These are phyloP conservation scores for Botrytis galanthina DNA, from an alignment of 2,329 filamentous ascomycete species.

Conservation along the genomic window DNA sequence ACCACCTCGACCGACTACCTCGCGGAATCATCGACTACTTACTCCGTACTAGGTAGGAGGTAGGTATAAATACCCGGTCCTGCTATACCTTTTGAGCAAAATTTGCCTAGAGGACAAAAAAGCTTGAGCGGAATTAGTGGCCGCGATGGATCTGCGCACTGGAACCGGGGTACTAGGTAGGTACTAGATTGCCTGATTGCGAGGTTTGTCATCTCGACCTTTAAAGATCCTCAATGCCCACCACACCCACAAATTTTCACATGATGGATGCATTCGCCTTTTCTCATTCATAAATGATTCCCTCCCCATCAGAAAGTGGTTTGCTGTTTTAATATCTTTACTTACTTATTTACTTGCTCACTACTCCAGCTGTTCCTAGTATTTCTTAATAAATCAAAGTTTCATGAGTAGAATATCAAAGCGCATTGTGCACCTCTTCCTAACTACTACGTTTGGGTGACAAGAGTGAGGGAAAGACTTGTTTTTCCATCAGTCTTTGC, in stretches of 20 bases:
- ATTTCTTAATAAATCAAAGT: neutral
- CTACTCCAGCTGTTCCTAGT: neutral
- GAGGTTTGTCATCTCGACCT: slow-evolving; percentile 4
- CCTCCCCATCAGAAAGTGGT: neutral
- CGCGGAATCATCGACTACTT: no score
- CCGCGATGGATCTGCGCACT: neutral
- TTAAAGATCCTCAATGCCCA: neutral
- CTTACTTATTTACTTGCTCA: neutral
- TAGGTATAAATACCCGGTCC: neutral
- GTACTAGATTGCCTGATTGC: neutral
- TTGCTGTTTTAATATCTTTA: neutral
- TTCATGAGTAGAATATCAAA: neutral
- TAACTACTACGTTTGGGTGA: neutral
- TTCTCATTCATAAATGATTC: neutral
- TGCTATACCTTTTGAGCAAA: neutral
- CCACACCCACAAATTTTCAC: neutral
- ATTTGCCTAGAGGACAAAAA: neutral
- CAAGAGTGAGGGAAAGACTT: neutral
- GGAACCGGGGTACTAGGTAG: slow-evolving; percentile 4
- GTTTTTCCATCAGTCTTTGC: neutral
- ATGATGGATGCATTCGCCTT: neutral
- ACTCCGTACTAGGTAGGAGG: neutral
- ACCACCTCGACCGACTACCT: no score
- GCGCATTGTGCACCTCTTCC: neutral
- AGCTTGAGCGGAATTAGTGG: slow-evolving; percentile 1